Base-by-base conservation (phyloP, 306 rosid genomes). In the Sesbania bispinosa region DNA sequence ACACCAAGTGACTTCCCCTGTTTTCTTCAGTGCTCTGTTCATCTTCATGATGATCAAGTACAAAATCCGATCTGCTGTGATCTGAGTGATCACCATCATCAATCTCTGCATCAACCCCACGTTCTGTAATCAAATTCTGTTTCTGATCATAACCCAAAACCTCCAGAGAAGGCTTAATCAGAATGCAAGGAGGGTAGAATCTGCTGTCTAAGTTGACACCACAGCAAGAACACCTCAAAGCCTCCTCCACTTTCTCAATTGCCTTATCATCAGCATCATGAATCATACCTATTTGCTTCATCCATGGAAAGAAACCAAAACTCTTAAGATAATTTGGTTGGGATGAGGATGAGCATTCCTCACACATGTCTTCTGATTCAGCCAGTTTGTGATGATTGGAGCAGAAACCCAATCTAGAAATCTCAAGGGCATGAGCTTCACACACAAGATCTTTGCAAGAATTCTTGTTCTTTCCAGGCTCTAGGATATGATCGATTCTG, bases 381-480 rank as follows among this genome's bases (percentile, higher is more conserved):
- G 81, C 87, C 3, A 91, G 82, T 42, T 83, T 91, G 50, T 50
- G 91, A 48, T 95, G 99, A 77, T 69, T 85, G 26, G 66, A 74
- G 76, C 97, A 95, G 71, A 68, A 95, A 7, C 88, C 87, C 43
- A 95, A 81, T 46, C 76, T 81, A 3, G 97, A 84, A 83, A 95
- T 86, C 89, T 95, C 96, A 14, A 63, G 52, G 54, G 96, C 88
- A 82, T 95, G 99, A 82, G 76, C 67, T 60, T 95, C 96, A 51
- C 99, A 95, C 4, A 91, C 76, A 68, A 91, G 97, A 89, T 95
- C 97, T 78, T 79, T 83, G 39, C 84, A 86, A 24, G 80, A 80
- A 24, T 1, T 75, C 20, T 35, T 62, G 14, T 48, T 52, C 47
- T 80, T 86, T 6, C 59, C 78, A 1, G 91, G 88, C 77, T 87